phyloP scores from a whole-genome alignment of 176 grass and related monocot genomes.

The Paspalum notatum region DNA sequence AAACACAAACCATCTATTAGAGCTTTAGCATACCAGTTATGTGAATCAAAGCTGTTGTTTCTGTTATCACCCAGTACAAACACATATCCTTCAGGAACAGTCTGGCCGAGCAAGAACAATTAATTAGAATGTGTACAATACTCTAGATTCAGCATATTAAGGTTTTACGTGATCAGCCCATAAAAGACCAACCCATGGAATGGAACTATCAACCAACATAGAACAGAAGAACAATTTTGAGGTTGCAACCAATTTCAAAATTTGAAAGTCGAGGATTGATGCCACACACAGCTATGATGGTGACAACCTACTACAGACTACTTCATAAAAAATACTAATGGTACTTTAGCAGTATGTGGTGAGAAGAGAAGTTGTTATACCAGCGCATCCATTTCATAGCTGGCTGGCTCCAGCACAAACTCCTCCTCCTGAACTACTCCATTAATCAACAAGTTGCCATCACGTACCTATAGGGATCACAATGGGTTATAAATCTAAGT shows the following conservation, averaged over 20 bases:
- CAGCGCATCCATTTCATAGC: slow-evolving; percentile 76
- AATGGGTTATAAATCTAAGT: slow-evolving; percentile 12
- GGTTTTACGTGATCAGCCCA: neutral
- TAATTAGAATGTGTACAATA: slow-evolving; percentile 17
- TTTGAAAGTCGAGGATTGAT: neutral
- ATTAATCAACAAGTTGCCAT: slow-evolving; percentile 87
- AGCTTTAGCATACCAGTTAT: slow-evolving; percentile 76
- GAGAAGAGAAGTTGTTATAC: slow-evolving; percentile 46
- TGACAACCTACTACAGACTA: slow-evolving; percentile 29
- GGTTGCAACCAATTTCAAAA: neutral
- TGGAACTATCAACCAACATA: neutral
- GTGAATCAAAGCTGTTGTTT: slow-evolving; percentile 96
- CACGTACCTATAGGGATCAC: slow-evolving; percentile 56
- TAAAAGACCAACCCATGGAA: neutral
- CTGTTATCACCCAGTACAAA: slow-evolving; percentile 96
- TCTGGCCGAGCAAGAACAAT: slow-evolving; percentile 45
- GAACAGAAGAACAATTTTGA: neutral
- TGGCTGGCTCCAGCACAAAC: slow-evolving; percentile 76
- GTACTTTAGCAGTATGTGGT: neutral
- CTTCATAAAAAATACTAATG: neutral
- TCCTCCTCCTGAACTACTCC: slow-evolving; percentile 79
- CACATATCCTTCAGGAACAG: slow-evolving; percentile 74
- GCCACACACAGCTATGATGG: slow-evolving; percentile 28
- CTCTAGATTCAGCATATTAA: neutral
- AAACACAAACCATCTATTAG: neutral